Conservation (phyloP, 768 basidiomycete genomes). For the Boletus vinaceobasis region DNA sequence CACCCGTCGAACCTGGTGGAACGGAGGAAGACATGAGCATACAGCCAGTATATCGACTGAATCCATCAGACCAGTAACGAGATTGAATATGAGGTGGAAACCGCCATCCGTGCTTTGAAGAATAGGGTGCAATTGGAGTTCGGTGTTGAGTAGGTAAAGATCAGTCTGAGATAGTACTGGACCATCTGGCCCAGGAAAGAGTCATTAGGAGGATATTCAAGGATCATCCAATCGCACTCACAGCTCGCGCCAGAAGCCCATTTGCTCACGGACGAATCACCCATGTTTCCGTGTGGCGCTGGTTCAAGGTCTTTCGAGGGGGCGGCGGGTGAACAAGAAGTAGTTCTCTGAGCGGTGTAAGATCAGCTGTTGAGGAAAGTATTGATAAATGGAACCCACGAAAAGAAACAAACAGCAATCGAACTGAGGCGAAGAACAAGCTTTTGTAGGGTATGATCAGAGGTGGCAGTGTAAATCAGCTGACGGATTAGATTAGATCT, state of each 20-base stretch:
- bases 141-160: conserved; percentile 69
- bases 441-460: conserved; percentile 10
- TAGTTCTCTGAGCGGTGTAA: background rate
- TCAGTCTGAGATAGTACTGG: conserved; percentile 79
- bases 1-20: conserved; percentile 51
- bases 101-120: conserved; percentile 44
- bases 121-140: conserved; percentile 72
- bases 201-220: background rate
- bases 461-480: conserved; percentile 23
- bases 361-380: background rate
- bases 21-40: background rate
- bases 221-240: conserved; percentile 18
- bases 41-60: background rate
- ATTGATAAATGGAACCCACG: background rate
- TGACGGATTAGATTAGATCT: conserved; percentile 27
- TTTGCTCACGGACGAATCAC: conserved; percentile 28
- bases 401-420: background rate
- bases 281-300: conserved; percentile 20
- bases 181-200: conserved; percentile 49
- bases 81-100: conserved; percentile 71
- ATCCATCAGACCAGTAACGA: conserved; percentile 53
- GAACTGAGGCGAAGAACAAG: background rate
- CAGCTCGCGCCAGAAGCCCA: conserved; percentile 37
- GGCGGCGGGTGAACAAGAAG: background rate
- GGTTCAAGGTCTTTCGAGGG: background rate